Evolutionary conservation across 2,329 filamentous ascomycete species (phyloP), one percentile per base, ranked within the genome.

Genomic region (Penicillium sp.): DNA sequence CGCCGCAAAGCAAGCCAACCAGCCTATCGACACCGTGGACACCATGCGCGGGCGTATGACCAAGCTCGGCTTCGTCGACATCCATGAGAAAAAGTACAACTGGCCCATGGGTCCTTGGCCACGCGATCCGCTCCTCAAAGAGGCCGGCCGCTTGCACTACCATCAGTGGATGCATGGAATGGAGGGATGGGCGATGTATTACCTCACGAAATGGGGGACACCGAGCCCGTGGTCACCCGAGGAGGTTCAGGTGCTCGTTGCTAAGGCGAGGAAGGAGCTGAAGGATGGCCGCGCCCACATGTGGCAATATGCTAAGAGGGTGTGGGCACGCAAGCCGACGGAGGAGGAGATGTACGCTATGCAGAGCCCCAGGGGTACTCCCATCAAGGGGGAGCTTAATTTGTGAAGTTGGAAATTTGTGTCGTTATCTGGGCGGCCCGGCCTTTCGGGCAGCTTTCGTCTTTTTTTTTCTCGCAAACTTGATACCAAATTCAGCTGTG

Each of bases 111-210:
- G 67, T 1, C 43, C 59, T 3, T 71, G 67, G 68, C 58, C 63
- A 1, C 61, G 56, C 16, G 65, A 70, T 43, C 39, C 51, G 7
- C 49, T 43, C 8, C 54, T 68, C n/a, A 66, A 68, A 43, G 55
- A 66, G 46, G 62, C 84, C 1, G 81, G 81, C 2, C 51, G 56
- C 13, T 75, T 56, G 46, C 48, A 54, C 27, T 53, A 56, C 44
- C 45, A 52, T 18, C 62, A 65, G 16, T 64, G 63, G 63, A 52
- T 48, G n/a, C 29, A 58, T 27, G 62, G 62, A 6, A 50, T 65
- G 39, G 63, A 65, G 42, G 63, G 63, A 5, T 64, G 56, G 54
- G 60, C 58, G 1, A 57, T 65, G 56, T 65, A 52, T 36, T 43
- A 65, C 16, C 47, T 65, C n/a, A 64, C 55, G 4, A 61, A 57